Conservation (phyloP, 345 rosid genomes). For the Tarenaya hassleriana region DNA sequence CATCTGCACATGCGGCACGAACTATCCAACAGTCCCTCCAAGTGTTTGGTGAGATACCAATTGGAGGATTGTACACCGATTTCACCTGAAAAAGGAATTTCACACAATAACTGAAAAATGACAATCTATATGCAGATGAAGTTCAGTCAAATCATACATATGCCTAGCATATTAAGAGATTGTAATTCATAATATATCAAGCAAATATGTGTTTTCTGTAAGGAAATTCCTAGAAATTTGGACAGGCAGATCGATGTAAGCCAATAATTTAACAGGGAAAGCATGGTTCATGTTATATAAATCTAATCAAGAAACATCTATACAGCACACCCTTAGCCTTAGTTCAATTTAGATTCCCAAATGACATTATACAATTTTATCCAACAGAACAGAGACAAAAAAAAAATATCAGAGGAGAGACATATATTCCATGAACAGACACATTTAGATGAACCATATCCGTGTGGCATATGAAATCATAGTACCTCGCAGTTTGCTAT, state of each 20-base stretch:
- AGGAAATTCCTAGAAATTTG: no score
- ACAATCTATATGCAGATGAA: slow-evolving; percentile 3
- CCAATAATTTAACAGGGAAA: no score
- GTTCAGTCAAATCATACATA: no score
- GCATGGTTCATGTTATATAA: no score
- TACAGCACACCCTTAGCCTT: no score
- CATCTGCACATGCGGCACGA: slow-evolving; percentile 89
- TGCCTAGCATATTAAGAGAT: no score
- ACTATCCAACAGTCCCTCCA: slow-evolving; percentile 99
- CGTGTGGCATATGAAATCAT: slow-evolving; percentile 5
- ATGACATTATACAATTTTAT: no score
- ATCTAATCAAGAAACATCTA: no score
- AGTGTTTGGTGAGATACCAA: slow-evolving; percentile 47
- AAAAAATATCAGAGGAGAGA: no score
- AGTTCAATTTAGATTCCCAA: slow-evolving; percentile 6
- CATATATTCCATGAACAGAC: background rate
- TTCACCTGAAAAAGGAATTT: slow-evolving; percentile 58
- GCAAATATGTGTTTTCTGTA: no score
- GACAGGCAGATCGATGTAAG: no score
- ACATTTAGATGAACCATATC: background rate
- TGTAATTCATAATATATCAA: background rate
- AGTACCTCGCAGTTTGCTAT: slow-evolving; percentile 80
- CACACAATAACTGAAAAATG: slow-evolving; percentile 11
- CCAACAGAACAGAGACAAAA: no score
- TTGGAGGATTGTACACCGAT: slow-evolving; percentile 70